A percentile compares a stretch with the other conserved stretches of the same genome.
These are phyloP conservation scores for Posidonia oceanica DNA, from an alignment of 116 monocot species.

Conservation along the genomic window DNA sequence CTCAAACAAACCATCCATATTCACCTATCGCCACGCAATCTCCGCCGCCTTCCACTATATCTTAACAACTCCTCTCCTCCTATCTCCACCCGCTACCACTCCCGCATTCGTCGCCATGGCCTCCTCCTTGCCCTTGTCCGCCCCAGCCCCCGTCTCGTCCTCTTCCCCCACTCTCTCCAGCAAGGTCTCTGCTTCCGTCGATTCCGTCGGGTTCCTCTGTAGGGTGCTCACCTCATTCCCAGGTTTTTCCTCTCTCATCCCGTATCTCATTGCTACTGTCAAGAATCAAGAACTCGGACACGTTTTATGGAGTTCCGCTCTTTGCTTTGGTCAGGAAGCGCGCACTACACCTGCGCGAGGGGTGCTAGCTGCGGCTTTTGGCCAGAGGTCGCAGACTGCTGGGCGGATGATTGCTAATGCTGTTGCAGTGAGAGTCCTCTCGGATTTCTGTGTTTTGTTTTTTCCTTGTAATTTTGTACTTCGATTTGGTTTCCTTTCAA, in stretches of 20 bases:
- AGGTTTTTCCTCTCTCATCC: background rate
- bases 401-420: slow-evolving; percentile 2
- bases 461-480: background rate
- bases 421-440: slow-evolving; percentile 5
- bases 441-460: background rate
- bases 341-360: background rate
- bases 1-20: too few species aligned
- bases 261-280: too few species aligned
- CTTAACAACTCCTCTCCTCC: too few species aligned
- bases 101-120: background rate
- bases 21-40: too few species aligned
- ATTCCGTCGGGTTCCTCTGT: background rate
- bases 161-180: background rate
- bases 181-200: background rate
- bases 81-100: background rate
- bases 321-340: background rate
- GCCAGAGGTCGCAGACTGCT: background rate
- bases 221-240: background rate
- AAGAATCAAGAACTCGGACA: too few species aligned
- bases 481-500: background rate
- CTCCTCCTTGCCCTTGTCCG: background rate
- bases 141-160: background rate
- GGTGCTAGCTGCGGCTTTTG: background rate
- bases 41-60: background rate
- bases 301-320: too few species aligned